A percentile compares a stretch with the other conserved stretches of the same genome.
phyloP scores from a whole-genome alignment of 2,329 filamentous ascomycete species.

The Incumbomyces lentus region DNA sequence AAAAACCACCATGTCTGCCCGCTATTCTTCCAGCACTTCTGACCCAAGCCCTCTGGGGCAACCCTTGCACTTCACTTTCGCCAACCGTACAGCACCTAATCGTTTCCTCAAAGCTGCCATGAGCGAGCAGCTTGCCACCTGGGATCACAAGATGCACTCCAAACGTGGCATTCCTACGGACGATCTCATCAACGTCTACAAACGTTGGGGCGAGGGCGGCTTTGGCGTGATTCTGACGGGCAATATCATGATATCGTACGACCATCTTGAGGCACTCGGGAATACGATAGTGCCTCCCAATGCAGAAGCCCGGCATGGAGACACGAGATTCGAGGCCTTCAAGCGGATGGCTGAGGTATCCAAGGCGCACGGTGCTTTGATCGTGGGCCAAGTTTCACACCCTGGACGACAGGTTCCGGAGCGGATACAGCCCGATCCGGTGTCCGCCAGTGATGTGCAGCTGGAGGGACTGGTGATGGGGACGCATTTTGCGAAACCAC shows the following conservation, averaged over 20 bases:
- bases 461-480: conserved; percentile 27
- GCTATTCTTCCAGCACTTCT: neutral
- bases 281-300: conserved; percentile 50
- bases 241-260: conserved; percentile 55
- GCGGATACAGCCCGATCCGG: conserved; percentile 38
- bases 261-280: conserved; percentile 47
- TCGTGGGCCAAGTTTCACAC: conserved; percentile 54
- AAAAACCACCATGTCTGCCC: conserved; percentile 1
- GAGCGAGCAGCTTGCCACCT: conserved; percentile 56
- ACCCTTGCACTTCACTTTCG: conserved; percentile 42
- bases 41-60: conserved; percentile 31
- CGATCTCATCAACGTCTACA: conserved; percentile 48
- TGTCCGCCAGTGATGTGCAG: conserved; percentile 43
- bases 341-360: conserved; percentile 43
- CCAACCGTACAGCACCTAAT: conserved; percentile 49
- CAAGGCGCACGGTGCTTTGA: conserved; percentile 48
- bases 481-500: conserved; percentile 28
- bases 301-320: conserved; percentile 35
- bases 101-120: conserved; percentile 58
- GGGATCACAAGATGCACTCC: conserved; percentile 43
- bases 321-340: conserved; percentile 52
- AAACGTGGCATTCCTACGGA: conserved; percentile 45
- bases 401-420: conserved; percentile 48
- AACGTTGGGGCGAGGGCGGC: conserved; percentile 50
- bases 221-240: conserved; percentile 51